Evolutionary conservation across 257 asterid genomes (phyloP), one percentile per base, ranked within the genome.

Genomic region (Solanum chaucha): DNA sequence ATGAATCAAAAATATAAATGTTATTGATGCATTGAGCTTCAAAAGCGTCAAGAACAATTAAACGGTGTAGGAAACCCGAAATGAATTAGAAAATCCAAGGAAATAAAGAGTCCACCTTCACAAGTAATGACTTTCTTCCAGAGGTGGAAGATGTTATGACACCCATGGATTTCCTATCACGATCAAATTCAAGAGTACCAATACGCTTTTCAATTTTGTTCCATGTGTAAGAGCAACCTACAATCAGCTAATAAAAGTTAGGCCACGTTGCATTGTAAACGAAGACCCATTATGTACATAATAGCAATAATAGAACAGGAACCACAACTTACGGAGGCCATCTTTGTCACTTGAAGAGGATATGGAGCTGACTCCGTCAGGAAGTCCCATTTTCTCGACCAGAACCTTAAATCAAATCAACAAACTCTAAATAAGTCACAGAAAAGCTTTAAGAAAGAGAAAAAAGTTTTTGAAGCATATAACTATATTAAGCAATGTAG

Each of bases 81-180:
- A 58, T 26, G 30, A 24, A 85, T n/a, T 86, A 86, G 67, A 12
- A 24, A 41, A 48, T 70, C 72, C 67, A n/a, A 72, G 51, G 71
- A 73, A 48, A 71, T 38, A 72, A 81, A 81, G 59, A 35, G 84
- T 80, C 40, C 51, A 97, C 99, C 99, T 97, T 97, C 78, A 97
- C 98, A 90, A 97, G 93, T 87, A 97, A 88, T 55, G 94, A 85
- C 87, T 87, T 96, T 85, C 85, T 92, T 41, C 98, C 99, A 77
- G 92, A 89, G 88, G 88, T 88, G 44, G 99, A 94, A 77, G 90
- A 88, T 87, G 92, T 98, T 88, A 97, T 93, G 84, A 96, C 98
- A 61, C 99, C 98, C 99, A 97, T 97, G 83, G 99, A 97, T 92
- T 97, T 96, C 88, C 99, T 95, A 90, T 96, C 98, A 78, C 98